Conservation (phyloP, 1,284 basidiomycete species). For the Sporisorium graminicola region DNA sequence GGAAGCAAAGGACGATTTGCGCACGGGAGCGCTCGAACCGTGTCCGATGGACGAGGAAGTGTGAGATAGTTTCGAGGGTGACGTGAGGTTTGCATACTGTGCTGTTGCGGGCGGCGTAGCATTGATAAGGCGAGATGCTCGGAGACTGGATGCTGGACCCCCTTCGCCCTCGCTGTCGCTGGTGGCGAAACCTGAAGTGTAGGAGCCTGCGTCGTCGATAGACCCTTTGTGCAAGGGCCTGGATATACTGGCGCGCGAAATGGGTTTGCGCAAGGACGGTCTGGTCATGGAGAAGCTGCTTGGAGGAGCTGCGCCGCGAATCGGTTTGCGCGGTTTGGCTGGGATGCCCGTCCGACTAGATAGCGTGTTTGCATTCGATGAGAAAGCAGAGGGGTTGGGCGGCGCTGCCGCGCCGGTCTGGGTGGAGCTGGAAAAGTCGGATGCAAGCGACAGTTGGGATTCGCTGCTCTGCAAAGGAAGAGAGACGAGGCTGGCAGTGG, state of each 20-base stretch:
- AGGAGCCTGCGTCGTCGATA: constrained; percentile 30
- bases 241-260: constrained; percentile 47
- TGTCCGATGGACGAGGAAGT: constrained; percentile 14
- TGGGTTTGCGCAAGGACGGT: constrained; percentile 27
- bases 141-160: constrained; percentile 11
- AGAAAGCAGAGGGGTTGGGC: background rate
- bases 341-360: constrained; percentile 4
- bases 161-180: constrained; percentile 59
- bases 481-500: constrained; percentile 50
- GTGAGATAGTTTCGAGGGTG: constrained; percentile 24
- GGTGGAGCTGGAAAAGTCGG: constrained; percentile 19
- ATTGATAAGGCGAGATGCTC: constrained; percentile 29
- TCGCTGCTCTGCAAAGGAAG: constrained; percentile 41
- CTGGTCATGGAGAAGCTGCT: constrained; percentile 53
- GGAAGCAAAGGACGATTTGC: constrained; percentile 42
- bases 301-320: constrained; percentile 44
- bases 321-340: constrained; percentile 27
- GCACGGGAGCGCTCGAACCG: constrained; percentile 1
- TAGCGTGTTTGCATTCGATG: background rate
- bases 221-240: constrained; percentile 32
- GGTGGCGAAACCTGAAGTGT: constrained; percentile 37
- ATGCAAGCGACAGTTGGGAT: constrained; percentile 32
- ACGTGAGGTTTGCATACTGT: constrained; percentile 5
- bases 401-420: constrained; percentile 10
- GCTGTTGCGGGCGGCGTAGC: background rate